Evolutionary conservation across 176 grass and related monocot species (phyloP), one percentile per base, ranked within the genome.

Genomic region (Oryza meyeriana): DNA sequence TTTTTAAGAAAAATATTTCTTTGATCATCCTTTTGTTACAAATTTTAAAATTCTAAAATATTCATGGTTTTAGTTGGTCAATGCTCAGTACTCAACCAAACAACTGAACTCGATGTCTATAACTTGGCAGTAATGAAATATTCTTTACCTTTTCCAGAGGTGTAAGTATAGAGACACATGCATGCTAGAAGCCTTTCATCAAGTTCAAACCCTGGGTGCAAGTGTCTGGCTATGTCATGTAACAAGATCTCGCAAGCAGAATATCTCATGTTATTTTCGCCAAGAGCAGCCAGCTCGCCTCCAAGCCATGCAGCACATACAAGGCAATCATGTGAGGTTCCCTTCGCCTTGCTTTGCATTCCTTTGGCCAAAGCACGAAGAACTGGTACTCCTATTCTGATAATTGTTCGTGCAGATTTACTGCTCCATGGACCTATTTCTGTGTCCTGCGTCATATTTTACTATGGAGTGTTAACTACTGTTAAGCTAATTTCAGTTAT

Each of bases 101-200:
- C 36, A 30, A 80, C 44, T 67, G 2, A 74, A 75, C 7, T 64
- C 26, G 31, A 69, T 70, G 38, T 20, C 20, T 61, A 25, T 52
- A 77, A 50, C 31, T 71, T 29, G 40, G 61, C 22, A 61, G 47
- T 65, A 63, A 57, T 59, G 34, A 35, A 47, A 71, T 34, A 2
- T 8, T 76, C 40, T 72, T 84, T 95, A 99, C 96, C 96, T 99
- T 95, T 99, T 71, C 93, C 96, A 78, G 88, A 93, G 36, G 96
- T 95, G 83, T 90, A 99, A 61, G 93, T 99, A 66, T 99, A 99
- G 14, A 99, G 73, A 63, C 83, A 99, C 83, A 95, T 85, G 45
- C 96, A 99, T 63, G 92, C 87, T 42, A 99, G 77, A 83, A 99
- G 67, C 69, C 93, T 90, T 85, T 99, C 93, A 10, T 93, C 93